These are phyloP conservation scores for Jackrogersella multiformis DNA, from an alignment of 495 filamentous ascomycete genomes.

Conservation along the genomic window DNA sequence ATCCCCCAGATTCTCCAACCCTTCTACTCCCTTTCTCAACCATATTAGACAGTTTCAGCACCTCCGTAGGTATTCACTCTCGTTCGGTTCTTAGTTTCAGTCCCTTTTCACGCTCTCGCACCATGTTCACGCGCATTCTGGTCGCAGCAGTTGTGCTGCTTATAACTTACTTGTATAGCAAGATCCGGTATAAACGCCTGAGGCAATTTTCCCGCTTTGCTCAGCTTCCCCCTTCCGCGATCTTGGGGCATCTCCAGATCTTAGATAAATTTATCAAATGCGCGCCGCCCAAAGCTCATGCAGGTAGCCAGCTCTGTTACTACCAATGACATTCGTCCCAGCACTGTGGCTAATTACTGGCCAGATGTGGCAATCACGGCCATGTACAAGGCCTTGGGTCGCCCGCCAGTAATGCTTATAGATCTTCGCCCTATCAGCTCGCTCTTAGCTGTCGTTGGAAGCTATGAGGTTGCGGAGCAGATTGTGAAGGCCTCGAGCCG, in stretches of 20 bases:
- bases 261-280: constrained; percentile 34
- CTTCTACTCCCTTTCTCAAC: no score
- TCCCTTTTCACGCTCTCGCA: no score
- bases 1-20: no score
- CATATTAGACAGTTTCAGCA: no score
- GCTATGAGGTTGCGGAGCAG: constrained; percentile 58
- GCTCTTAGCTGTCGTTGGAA: constrained; percentile 51
- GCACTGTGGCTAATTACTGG: no score
- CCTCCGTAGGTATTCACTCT: no score
- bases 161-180: constrained; percentile 31
- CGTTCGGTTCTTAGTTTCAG: no score
- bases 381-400: constrained; percentile 39
- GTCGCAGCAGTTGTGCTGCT: constrained; percentile 16
- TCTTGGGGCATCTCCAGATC: constrained; percentile 48
- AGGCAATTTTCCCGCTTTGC: constrained; percentile 47
- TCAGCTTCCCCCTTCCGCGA: constrained; percentile 40
- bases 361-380: no score
- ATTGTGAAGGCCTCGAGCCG: constrained; percentile 48
- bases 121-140: background rate
- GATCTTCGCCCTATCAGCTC: constrained; percentile 50
- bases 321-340: no score
- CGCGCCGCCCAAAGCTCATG: no score
- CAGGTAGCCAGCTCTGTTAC: no score
- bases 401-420: constrained; percentile 43
- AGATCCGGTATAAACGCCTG: constrained; percentile 36